Percentiles rank a stretch among this genome's conserved stretches.
Conservation (phyloP, 2,329 filamentous ascomycete genomes). For the Fusarium stilboides region DNA sequence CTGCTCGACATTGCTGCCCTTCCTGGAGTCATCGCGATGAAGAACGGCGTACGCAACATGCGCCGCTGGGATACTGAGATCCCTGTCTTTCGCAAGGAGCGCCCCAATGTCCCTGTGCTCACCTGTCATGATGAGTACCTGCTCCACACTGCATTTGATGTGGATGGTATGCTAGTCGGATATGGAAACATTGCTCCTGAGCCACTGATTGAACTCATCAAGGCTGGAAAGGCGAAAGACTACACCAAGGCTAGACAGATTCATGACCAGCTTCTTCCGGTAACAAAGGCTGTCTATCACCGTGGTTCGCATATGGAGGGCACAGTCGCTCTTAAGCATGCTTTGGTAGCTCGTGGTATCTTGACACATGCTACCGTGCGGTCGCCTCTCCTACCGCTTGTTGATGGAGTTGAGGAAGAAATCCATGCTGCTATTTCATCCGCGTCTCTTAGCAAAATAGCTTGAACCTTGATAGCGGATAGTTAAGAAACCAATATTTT, state of each 20-base stretch:
- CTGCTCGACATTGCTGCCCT: constrained; percentile 67
- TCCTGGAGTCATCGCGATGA: constrained; percentile 69
- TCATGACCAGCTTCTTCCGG: constrained; percentile 66
- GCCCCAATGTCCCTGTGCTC: constrained; percentile 65
- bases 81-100: constrained; percentile 64
- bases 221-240: constrained; percentile 65
- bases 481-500: background rate
- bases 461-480: background rate
- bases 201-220: constrained; percentile 64
- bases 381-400: constrained; percentile 60
- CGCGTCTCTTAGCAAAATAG: constrained; percentile 19
- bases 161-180: constrained; percentile 68
- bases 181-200: constrained; percentile 69
- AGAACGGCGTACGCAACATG: constrained; percentile 71
- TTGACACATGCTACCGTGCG: constrained; percentile 65
- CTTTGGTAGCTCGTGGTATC: constrained; percentile 65
- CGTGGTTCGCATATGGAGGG: constrained; percentile 70
- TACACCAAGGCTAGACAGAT: constrained; percentile 63
- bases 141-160: constrained; percentile 66
- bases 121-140: constrained; percentile 69
- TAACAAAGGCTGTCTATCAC: constrained; percentile 69
- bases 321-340: constrained; percentile 67
- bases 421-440: constrained; percentile 26
- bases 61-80: constrained; percentile 71
- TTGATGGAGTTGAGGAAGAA: constrained; percentile 23